Percentiles rank a stretch among this genome's conserved stretches.
Evolutionary conservation across 768 basidiomycete genomes (phyloP).

Genomic region (Phylloporus sp.): DNA sequence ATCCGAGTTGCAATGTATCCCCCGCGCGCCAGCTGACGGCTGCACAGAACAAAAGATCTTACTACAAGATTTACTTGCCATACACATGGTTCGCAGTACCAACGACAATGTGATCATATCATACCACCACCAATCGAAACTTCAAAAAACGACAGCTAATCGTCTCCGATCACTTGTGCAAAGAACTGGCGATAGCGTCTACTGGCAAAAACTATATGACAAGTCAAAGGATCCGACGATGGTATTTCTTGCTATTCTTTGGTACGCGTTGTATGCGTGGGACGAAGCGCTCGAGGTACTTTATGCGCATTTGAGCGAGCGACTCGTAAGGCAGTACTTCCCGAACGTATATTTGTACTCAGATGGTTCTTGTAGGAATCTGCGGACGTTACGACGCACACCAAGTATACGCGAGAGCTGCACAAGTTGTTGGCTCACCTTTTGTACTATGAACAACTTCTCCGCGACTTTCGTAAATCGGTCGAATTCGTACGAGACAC

Average conservation of each 20-base stretch:
- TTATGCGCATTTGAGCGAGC: constrained; percentile 44
- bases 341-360: background rate
- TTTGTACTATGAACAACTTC: constrained; percentile 49
- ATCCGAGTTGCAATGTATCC: background rate
- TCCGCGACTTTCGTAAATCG: constrained; percentile 50
- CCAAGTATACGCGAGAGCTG: constrained; percentile 45
- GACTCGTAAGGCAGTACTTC: constrained; percentile 32
- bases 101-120: constrained; percentile 32
- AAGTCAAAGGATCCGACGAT: constrained; percentile 32
- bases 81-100: constrained; percentile 34
- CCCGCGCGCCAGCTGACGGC: background rate
- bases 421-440: constrained; percentile 56
- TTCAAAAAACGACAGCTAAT: constrained; percentile 25
- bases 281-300: constrained; percentile 52
- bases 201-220: constrained; percentile 33
- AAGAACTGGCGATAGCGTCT: constrained; percentile 33
- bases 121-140: constrained; percentile 28
- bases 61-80: constrained; percentile 34
- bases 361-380: constrained; percentile 37
- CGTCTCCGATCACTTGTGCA: constrained; percentile 29
- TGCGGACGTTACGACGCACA: constrained; percentile 33
- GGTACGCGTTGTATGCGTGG: constrained; percentile 61
- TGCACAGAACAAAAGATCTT: constrained; percentile 20
- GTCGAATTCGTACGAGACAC: constrained; percentile 47
- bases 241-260: constrained; percentile 39